Base-by-base conservation (phyloP, 768 basidiomycete species). In the Xanthoconium stramineum region DNA sequence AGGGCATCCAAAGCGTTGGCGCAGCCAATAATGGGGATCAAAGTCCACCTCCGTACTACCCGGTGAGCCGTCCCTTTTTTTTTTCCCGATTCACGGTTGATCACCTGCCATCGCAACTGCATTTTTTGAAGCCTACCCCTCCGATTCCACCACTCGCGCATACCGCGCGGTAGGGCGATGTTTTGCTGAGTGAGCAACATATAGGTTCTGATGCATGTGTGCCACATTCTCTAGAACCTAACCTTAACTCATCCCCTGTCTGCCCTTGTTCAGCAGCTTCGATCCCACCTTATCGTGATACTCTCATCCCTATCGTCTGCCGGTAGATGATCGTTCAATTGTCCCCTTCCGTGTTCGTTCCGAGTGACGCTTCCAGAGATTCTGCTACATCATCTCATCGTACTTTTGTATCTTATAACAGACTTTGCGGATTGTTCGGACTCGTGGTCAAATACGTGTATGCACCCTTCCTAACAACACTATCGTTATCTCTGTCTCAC, bases 21-120 rank as follows among this genome's bases (percentile, higher is more conserved):
- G 20, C 20, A 5, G 1, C n/a, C n/a, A 50, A 47, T 11, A 47
- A 19, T 17, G n/a, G 24, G 38, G 50, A 55, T 9, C 52, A 24
- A 20, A 66, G 56, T 52, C 67, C 66, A 29, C 66, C 66, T 3
- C 66, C 67, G 1, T 67, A 67, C 42, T 64, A 50, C 6, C 48
- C 70, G n/a, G 69, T 70, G 47, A 65, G 69, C 33, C 20, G 1
- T 42, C 20, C 12, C 19, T 33, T 37, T 29, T 11, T 11, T 49
- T 30, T 40, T 29, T 20, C 19, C 19, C 24, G 12, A 6, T n/a
- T 36, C 36, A 17, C 15, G 24, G 10, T 3, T 28, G 14, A 9
- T 33, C 37, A 33, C 47, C 44, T 37, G n/a, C 3, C 28, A 39
- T 30, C 13, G 10, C 6, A 19, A 45, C 35, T 30, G 24, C 38